These are phyloP conservation scores for Cryphonectria nitschkei DNA, from an alignment of 2,329 filamentous ascomycete genomes.

Conservation along the genomic window DNA sequence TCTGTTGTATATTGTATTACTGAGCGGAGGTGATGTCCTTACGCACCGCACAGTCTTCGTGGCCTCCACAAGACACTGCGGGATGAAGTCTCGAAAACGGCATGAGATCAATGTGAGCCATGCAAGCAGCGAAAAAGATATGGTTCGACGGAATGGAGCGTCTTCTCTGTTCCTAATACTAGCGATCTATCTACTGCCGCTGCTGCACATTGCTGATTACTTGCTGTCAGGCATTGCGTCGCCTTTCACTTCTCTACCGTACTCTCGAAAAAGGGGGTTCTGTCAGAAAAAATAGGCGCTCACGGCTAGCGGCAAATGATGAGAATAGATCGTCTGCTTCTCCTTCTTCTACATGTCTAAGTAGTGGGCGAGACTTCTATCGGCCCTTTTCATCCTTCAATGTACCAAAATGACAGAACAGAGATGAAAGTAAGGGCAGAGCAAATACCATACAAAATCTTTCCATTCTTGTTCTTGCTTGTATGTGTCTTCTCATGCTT, in stretches of 20 bases:
- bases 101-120: neutral
- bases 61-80: conserved; percentile 18
- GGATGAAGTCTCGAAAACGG: conserved; percentile 19
- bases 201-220: conserved; percentile 22
- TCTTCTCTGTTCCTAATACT: conserved; percentile 22
- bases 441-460: conserved; percentile 1
- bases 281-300: neutral
- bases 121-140: conserved; percentile 14
- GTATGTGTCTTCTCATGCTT: neutral
- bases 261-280: neutral
- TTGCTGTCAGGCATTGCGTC: conserved; percentile 5
- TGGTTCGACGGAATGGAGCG: conserved; percentile 5
- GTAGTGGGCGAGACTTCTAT: conserved; percentile 19
- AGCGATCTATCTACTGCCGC: conserved; percentile 27
- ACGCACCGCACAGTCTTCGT: conserved; percentile 18
- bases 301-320: conserved; percentile 3
- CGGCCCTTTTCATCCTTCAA: conserved; percentile 19
- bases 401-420: conserved; percentile 9
- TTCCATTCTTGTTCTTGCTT: neutral
- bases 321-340: conserved; percentile 1
- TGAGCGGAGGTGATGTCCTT: conserved; percentile 20
- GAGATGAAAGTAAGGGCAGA: conserved; percentile 5
- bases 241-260: neutral
- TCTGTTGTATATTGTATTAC: conserved; percentile 5
- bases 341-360: conserved; percentile 18